Evolutionary conservation across 225 moss, liverwort and hornwort genomes (phyloP).

Genomic region (Sphagnum contortum): DNA sequence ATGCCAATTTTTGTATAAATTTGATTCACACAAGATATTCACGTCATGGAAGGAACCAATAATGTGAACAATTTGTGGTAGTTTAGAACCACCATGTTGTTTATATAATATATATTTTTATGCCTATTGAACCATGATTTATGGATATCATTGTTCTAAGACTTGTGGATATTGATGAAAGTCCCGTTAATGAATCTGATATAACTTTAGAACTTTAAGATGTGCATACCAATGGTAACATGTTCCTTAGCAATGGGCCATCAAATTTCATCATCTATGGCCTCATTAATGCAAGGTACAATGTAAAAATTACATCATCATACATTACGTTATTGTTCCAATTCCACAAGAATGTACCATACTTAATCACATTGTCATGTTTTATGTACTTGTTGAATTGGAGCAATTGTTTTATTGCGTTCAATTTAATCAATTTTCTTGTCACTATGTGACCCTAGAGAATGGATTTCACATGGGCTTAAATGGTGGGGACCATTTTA

Average conservation of each 20-base stretch:
- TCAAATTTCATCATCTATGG: neutral
- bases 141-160: neutral
- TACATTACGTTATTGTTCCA: neutral
- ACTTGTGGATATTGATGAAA: neutral
- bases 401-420: neutral
- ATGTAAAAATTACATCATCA: constrained; percentile 1
- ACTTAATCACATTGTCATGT: neutral
- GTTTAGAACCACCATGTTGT: constrained; percentile 1
- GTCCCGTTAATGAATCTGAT: constrained; percentile 5
- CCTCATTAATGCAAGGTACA: neutral
- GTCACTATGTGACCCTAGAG: neutral
- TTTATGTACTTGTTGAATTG: neutral
- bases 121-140: neutral
- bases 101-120: constrained; percentile 4
- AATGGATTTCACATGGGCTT: too few relatives aligned
- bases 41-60: constrained; percentile 4
- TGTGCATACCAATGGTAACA: neutral
- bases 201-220: neutral
- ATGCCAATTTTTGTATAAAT: too few relatives aligned
- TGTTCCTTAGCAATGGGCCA: constrained; percentile 3
- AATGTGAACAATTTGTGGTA: constrained; percentile 3
- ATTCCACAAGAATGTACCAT: neutral
- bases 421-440: neutral
- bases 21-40: neutral
- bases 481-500: too few relatives aligned